phyloP scores from a whole-genome alignment of 179 eudicot genomes.

The Drosera spatulata region DNA sequence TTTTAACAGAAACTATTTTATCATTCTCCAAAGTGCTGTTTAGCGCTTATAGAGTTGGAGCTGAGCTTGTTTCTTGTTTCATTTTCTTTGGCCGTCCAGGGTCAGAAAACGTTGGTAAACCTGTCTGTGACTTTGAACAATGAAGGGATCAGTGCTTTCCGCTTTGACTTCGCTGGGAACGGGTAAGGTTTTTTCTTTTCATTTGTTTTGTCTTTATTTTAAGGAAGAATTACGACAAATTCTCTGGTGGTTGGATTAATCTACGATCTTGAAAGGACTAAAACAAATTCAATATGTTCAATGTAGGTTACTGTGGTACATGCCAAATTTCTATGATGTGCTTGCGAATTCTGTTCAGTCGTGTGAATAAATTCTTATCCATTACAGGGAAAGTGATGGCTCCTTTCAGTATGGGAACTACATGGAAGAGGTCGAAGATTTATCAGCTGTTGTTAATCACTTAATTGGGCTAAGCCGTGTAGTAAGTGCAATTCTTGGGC shows the following conservation, averaged over 20 bases:
- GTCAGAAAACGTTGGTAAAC: constrained; percentile 31
- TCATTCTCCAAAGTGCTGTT: not conserved
- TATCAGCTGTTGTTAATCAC: constrained; percentile 39
- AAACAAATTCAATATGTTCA: too few species aligned
- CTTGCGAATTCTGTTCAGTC: not conserved
- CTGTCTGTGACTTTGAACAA: constrained; percentile 48
- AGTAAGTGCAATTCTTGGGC: constrained; percentile 40
- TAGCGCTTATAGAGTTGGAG: not conserved
- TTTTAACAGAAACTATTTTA: not conserved
- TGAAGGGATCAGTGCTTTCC: constrained; percentile 76
- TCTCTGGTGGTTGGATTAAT: too few species aligned
- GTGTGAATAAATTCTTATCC: not conserved
- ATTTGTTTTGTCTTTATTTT: not conserved
- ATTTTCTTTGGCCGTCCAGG: constrained; percentile 27
- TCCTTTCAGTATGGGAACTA: constrained; percentile 41
- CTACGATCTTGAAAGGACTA: too few species aligned
- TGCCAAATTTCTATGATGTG: too few species aligned
- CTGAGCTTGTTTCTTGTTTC: constrained; percentile 3
- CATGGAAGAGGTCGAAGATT: constrained; percentile 41
- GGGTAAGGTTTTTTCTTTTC: constrained; percentile 35
- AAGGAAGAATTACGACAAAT: too few species aligned
- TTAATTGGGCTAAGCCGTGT: constrained; percentile 24
- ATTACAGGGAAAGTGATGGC: constrained; percentile 64
- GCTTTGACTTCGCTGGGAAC: constrained; percentile 92
- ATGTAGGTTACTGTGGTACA: too few species aligned